These are phyloP conservation scores for Cladosporium sp. DNA, from an alignment of 2,329 filamentous ascomycete genomes.

Conservation along the genomic window DNA sequence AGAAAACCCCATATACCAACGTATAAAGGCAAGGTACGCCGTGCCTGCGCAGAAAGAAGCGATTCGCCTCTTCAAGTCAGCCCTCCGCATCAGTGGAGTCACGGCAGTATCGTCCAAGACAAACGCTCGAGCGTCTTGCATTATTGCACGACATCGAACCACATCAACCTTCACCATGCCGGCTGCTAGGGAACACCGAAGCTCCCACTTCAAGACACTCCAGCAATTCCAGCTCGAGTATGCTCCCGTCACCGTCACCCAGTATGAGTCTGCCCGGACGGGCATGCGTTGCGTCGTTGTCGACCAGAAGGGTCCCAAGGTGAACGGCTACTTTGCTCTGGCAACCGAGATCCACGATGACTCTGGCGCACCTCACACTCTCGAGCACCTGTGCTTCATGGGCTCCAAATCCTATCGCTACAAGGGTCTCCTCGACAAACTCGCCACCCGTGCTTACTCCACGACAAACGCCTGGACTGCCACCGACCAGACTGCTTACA, in stretches of 20 bases:
- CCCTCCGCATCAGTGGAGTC: conserved; percentile 12
- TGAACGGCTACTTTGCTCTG: conserved; percentile 90
- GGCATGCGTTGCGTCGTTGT: conserved; percentile 94
- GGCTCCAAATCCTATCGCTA: conserved; percentile 92
- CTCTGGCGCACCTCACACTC: conserved; percentile 73
- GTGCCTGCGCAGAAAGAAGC: neutral
- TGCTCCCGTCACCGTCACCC: conserved; percentile 81
- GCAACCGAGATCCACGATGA: conserved; percentile 98
- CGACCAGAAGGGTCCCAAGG: conserved; percentile 90
- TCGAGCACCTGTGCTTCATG: conserved; percentile 58
- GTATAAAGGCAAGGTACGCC: neutral
- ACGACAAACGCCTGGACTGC: conserved; percentile 97
- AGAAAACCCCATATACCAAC: neutral
- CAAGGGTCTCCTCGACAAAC: conserved; percentile 92
- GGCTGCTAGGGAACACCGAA: conserved; percentile 40
- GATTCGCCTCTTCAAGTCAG: conserved; percentile 8
- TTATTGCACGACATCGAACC: neutral
- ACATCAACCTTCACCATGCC: conserved; percentile 29
- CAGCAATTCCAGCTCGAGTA: conserved; percentile 89
- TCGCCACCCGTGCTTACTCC: conserved; percentile 91
- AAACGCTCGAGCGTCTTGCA: conserved; percentile 9
- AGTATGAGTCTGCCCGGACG: conserved; percentile 93
- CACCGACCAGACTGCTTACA: conserved; percentile 95
- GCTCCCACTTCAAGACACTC: conserved; percentile 73
- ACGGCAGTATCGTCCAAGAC: neutral